A percentile compares a stretch with the other conserved stretches of the same genome.
Evolutionary conservation across 1,139 yeast genomes (phyloP).

Genomic region (Magnusiomyces magnusii): DNA sequence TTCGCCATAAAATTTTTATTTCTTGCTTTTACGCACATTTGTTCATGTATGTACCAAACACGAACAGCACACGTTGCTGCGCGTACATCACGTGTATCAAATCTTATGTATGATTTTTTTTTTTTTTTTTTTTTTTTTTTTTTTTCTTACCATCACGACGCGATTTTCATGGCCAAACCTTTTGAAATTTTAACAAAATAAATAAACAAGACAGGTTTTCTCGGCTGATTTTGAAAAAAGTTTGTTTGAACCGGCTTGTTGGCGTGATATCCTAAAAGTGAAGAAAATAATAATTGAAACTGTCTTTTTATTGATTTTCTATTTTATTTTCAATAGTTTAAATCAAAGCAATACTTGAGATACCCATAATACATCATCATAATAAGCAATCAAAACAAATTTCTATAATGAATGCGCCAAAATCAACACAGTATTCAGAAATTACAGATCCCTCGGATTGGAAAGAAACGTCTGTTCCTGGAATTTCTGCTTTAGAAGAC

Average conservation of each 20-base stretch:
- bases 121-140: neutral
- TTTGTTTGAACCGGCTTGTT: neutral
- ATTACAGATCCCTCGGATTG: slow-evolving; percentile 71
- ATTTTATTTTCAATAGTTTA: neutral
- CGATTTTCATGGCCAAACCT: no score
- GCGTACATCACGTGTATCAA: neutral
- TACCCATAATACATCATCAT: no score
- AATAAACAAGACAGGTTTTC: no score
- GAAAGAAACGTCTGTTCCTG: slow-evolving; percentile 46
- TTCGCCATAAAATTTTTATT: neutral
- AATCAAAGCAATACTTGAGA: no score
- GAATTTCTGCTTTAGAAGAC: slow-evolving; percentile 55
- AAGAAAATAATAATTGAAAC: neutral
- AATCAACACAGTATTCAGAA: slow-evolving; percentile 16
- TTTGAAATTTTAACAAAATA: no score
- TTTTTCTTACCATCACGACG: neutral
- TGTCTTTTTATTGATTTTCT: neutral
- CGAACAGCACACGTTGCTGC: neutral
- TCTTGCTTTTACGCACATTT: neutral
- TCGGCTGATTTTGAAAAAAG: neutral
- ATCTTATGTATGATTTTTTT: neutral
- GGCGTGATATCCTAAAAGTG: neutral
- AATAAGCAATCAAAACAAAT: neutral
- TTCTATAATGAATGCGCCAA: neutral
- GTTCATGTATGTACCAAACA: neutral